Evolutionary conservation across 495 filamentous ascomycete species (phyloP).

Genomic region (Xylaria intraflava): DNA sequence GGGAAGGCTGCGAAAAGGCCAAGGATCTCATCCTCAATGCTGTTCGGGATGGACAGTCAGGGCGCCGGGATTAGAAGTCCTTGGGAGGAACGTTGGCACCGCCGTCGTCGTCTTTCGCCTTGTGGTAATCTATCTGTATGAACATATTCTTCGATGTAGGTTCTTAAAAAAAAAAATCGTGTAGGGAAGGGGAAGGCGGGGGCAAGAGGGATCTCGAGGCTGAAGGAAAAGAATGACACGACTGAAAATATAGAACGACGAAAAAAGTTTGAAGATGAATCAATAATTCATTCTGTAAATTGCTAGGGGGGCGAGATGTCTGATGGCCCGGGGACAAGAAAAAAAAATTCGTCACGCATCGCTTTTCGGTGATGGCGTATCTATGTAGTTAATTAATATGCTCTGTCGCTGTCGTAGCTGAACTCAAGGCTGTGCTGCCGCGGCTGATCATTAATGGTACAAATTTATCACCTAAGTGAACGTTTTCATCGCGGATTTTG

Average conservation of each 20-base stretch:
- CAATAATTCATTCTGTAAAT: neutral
- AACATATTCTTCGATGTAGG: neutral
- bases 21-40: conserved; percentile 81
- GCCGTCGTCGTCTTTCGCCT: neutral
- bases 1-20: conserved; percentile 78
- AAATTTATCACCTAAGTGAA: too few relatives aligned
- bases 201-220: neutral
- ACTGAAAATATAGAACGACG: neutral
- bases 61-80: conserved; percentile 23
- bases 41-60: conserved; percentile 49
- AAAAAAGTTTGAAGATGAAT: conserved; percentile 1
- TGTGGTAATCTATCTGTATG: conserved; percentile 8
- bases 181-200: neutral
- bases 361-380: too few relatives aligned
- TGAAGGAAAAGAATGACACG: neutral
- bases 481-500: too few relatives aligned
- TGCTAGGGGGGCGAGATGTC: too few relatives aligned
- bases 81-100: neutral
- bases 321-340: too few relatives aligned
- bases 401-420: too few relatives aligned
- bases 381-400: too few relatives aligned
- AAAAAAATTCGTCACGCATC: too few relatives aligned
- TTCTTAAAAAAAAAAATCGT: too few relatives aligned
- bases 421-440: too few relatives aligned
- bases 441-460: too few relatives aligned